Evolutionary conservation across 257 asterid species (phyloP), one percentile per base, ranked within the genome.

Genomic region (Salvia hispanica): DNA sequence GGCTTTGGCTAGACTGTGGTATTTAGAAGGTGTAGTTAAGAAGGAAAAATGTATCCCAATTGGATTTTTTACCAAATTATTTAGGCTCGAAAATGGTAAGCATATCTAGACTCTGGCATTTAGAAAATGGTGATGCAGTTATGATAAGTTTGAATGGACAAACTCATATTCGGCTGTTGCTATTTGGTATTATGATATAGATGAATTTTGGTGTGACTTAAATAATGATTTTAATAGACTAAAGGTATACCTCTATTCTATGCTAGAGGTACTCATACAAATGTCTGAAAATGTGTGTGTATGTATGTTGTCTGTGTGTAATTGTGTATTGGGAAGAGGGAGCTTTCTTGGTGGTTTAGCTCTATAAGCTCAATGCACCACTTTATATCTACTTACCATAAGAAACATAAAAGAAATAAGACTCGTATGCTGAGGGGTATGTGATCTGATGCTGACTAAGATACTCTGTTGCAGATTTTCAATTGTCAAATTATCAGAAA

Each of bases 401-500:
- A 25, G 31, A 25, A 25, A 25, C 31, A 25, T 0, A 25, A 25
- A 25, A 0, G 31, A 25, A 25, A 25, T 25, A 25, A 25, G 31
- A 25, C 31, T 25, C 31, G 31, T 64, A 42, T 28, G 37, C 45
- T 21, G 3, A 31, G 56, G 54, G 64, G 44, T 56, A 36, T 40
- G 34, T 66, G 53, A 76, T 53, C 28, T 58, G 36, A 45, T 68
- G 58, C 74, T 86, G 62, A 82, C 53, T 68, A 37, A 46, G 57
- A 57, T 48, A 9, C 59, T 76, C 67, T 76, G 50, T 79, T 80
- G 72, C 84, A 89, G 96, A 77, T 70, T 82, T 85, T 68, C 59
- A 76, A 40, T 72, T 89, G 82, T 82, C 95, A 44, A 85, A 83
- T 72, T 57, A 67, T 78, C 96, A 89, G 83, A 87, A 75, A 79